phyloP scores from a whole-genome alignment of 2,329 filamentous ascomycete species.

The Polychaeton citri region DNA sequence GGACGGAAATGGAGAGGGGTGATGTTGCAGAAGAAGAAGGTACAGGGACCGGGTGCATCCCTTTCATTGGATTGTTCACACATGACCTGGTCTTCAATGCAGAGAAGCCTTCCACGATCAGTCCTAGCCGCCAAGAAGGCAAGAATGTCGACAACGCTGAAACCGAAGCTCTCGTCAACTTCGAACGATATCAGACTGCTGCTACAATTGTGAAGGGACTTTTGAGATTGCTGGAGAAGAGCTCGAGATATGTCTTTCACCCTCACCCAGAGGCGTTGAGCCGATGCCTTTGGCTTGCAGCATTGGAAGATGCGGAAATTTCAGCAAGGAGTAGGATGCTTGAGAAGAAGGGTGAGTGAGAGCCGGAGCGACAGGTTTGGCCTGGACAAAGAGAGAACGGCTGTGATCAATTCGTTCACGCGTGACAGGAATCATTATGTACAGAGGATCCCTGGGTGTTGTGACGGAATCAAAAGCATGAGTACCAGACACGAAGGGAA shows the following conservation, averaged over 20 bases:
- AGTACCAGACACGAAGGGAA: too few relatives aligned
- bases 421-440: too few relatives aligned
- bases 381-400: too few relatives aligned
- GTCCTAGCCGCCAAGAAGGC: not conserved
- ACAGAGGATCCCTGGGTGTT: too few relatives aligned
- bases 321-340: conserved; percentile 15
- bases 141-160: too few relatives aligned
- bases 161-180: conserved; percentile 64
- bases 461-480: too few relatives aligned
- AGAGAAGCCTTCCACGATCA: conserved; percentile 61
- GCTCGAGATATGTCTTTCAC: conserved; percentile 58
- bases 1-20: conserved; percentile 59
- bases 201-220: conserved; percentile 69
- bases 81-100: conserved; percentile 74
- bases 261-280: conserved; percentile 66
- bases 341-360: conserved; percentile 7
- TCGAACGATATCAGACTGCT: conserved; percentile 65
- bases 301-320: conserved; percentile 64
- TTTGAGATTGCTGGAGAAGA: conserved; percentile 64
- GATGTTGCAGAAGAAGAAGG: conserved; percentile 20
- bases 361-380: not conserved
- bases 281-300: conserved; percentile 74
- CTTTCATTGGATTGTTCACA: conserved; percentile 70
- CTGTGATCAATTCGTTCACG: too few relatives aligned
- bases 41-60: conserved; percentile 61